A percentile compares a stretch with the other conserved stretches of the same genome.
These are phyloP conservation scores for Pisolithus microcarpus DNA, from an alignment of 768 basidiomycete species.

Conservation along the genomic window DNA sequence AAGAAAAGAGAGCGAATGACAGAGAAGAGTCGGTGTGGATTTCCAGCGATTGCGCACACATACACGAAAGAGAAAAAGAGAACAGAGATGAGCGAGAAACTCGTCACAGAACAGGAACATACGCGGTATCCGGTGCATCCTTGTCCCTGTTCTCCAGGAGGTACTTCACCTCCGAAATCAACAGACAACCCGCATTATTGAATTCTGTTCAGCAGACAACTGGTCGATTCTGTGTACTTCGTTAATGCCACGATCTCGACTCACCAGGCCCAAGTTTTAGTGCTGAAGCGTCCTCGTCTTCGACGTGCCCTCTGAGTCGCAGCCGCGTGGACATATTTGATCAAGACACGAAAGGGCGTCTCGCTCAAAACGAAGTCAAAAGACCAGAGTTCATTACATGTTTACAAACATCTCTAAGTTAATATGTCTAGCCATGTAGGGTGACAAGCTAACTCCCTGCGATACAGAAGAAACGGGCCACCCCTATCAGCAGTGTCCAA, in stretches of 20 bases:
- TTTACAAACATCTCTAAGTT: slow-evolving; percentile 30
- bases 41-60: too few relatives aligned
- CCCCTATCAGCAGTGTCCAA: slow-evolving; percentile 15
- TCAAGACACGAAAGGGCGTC: slow-evolving; percentile 14
- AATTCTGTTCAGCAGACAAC: slow-evolving; percentile 48
- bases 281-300: slow-evolving; percentile 82
- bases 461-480: slow-evolving; percentile 16
- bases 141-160: slow-evolving; percentile 82
- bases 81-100: not conserved
- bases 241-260: not conserved
- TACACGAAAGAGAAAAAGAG: not conserved
- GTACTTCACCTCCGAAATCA: slow-evolving; percentile 91
- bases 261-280: slow-evolving; percentile 74
- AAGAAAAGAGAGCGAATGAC: not conserved
- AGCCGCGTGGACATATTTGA: slow-evolving; percentile 49
- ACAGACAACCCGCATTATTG: slow-evolving; percentile 83
- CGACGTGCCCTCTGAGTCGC: slow-evolving; percentile 56
- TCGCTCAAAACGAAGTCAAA: slow-evolving; percentile 4
- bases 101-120: slow-evolving; percentile 19
- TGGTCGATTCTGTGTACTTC: not conserved
- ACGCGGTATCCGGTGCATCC: slow-evolving; percentile 85
- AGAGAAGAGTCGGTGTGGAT: too few relatives aligned
- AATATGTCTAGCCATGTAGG: slow-evolving; percentile 26
- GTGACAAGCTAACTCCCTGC: slow-evolving; percentile 17
- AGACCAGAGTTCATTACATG: slow-evolving; percentile 23